phyloP scores from a whole-genome alignment of 495 filamentous ascomycete species.

The Penicillium canescens region DNA sequence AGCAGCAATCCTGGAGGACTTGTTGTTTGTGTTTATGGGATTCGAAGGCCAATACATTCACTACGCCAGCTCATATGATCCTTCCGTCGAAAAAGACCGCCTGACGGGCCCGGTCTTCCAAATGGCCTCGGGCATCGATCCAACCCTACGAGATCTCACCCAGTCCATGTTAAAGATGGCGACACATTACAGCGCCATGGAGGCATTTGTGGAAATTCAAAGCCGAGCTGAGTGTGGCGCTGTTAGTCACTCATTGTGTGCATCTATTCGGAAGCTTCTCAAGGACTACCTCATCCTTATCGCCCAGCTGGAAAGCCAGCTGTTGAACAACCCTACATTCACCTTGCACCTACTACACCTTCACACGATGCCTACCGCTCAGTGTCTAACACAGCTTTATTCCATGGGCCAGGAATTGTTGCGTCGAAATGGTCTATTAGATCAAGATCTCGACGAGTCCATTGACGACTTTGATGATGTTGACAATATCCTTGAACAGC shows the following conservation, averaged over 20 bases:
- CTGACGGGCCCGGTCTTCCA: conserved; percentile 78
- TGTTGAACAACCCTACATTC: conserved; percentile 81
- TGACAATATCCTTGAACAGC: conserved; percentile 83
- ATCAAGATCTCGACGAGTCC: conserved; percentile 82
- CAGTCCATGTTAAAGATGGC: conserved; percentile 92
- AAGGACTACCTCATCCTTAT: conserved; percentile 93
- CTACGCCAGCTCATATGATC: conserved; percentile 78
- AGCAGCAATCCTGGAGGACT: conserved; percentile 80
- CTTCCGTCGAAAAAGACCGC: conserved; percentile 79
- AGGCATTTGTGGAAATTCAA: conserved; percentile 91
- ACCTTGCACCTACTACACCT: conserved; percentile 91
- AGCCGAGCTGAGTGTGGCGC: conserved; percentile 90
- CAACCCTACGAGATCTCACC: conserved; percentile 85
- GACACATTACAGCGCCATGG: conserved; percentile 85
- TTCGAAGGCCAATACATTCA: conserved; percentile 96
- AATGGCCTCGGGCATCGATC: conserved; percentile 81
- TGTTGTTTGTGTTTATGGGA: conserved; percentile 97
- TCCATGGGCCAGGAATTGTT: conserved; percentile 83
- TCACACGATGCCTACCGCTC: conserved; percentile 82
- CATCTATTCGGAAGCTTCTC: conserved; percentile 83
- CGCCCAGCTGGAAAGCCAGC: conserved; percentile 88
- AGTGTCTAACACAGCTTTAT: conserved; percentile 88
- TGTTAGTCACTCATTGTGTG: conserved; percentile 95
- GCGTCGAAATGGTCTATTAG: conserved; percentile 80
- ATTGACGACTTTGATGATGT: conserved; percentile 79